phyloP scores from a whole-genome alignment of 768 basidiomycete species.

The Cyclocybe aegerita region DNA sequence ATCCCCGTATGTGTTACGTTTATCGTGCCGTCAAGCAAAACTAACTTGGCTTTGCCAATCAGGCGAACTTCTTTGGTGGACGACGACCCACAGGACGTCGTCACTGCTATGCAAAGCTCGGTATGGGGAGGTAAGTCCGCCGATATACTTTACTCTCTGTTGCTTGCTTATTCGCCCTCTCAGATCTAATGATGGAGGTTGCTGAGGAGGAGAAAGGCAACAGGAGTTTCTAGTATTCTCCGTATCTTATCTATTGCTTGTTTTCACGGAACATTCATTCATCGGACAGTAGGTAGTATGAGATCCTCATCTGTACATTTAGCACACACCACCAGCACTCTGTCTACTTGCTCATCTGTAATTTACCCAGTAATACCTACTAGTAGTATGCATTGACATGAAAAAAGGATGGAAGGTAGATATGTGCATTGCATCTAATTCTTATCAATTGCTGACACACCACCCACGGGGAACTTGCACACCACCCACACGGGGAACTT shows the following conservation, averaged over 20 bases:
- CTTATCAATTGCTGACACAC: too few relatives aligned
- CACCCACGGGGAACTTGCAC: too few relatives aligned
- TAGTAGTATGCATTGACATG: too few relatives aligned
- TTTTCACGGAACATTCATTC: constrained; percentile 1
- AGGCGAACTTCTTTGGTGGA: constrained; percentile 42
- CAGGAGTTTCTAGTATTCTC: constrained; percentile 7
- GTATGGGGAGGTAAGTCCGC: constrained; percentile 64
- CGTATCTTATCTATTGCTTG: constrained; percentile 7
- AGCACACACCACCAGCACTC: background rate
- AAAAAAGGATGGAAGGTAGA: too few relatives aligned
- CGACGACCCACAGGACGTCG: constrained; percentile 46
- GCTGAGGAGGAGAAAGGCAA: constrained; percentile 19
- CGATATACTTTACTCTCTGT: background rate
- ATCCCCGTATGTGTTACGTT: constrained; percentile 42
- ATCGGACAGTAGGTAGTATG: too few relatives aligned
- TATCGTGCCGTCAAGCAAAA: background rate
- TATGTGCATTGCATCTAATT: too few relatives aligned
- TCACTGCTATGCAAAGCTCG: constrained; percentile 63
- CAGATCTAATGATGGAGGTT: constrained; percentile 23
- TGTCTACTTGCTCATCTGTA: background rate
- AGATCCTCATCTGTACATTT: too few relatives aligned
- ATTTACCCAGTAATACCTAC: background rate
- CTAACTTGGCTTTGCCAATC: constrained; percentile 8
- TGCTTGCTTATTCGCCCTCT: background rate
- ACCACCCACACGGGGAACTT: too few relatives aligned